Evolutionary conservation across 2,329 filamentous ascomycete genomes (phyloP).

Genomic region (Phaeosphaeria sp.): DNA sequence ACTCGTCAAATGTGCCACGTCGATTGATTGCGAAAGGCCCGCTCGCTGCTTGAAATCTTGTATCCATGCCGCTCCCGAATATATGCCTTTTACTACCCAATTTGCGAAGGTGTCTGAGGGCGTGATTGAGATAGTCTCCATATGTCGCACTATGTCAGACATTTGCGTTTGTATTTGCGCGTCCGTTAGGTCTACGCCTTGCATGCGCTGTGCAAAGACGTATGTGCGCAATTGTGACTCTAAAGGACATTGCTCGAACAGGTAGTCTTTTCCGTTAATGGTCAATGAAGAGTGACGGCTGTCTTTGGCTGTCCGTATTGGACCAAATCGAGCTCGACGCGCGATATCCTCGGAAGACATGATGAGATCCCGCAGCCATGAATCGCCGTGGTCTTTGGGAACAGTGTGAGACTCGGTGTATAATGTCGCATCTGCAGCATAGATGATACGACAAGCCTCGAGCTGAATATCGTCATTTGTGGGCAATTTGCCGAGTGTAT

Average conservation of each 20-base stretch:
- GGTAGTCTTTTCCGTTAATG: constrained; percentile 22
- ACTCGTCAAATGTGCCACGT: neutral
- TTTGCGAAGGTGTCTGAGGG: constrained; percentile 33
- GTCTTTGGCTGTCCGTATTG: constrained; percentile 23
- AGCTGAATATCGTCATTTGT: constrained; percentile 30
- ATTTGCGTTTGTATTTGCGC: constrained; percentile 26
- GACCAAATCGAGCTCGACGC: constrained; percentile 27
- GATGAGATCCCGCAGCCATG: constrained; percentile 34
- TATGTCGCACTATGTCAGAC: constrained; percentile 27
- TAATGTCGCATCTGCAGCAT: constrained; percentile 25
- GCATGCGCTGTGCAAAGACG: constrained; percentile 12
- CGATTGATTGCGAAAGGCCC: neutral
- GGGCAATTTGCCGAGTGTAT: constrained; percentile 25
- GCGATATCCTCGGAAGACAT: constrained; percentile 28
- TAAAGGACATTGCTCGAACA: constrained; percentile 33
- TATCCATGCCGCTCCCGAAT: constrained; percentile 19
- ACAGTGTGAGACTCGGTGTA: neutral
- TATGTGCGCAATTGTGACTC: constrained; percentile 27
- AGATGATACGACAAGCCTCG: constrained; percentile 38
- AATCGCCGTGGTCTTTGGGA: constrained; percentile 9
- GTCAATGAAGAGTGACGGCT: constrained; percentile 18
- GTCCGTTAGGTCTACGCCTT: constrained; percentile 9
- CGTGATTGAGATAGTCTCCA: constrained; percentile 26
- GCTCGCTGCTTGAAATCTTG: constrained; percentile 19
- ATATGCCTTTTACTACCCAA: constrained; percentile 29